Evolutionary conservation across 495 filamentous ascomycete genomes (phyloP), one percentile per base, ranked within the genome.

Genomic region (Aspergillus kassunensis): DNA sequence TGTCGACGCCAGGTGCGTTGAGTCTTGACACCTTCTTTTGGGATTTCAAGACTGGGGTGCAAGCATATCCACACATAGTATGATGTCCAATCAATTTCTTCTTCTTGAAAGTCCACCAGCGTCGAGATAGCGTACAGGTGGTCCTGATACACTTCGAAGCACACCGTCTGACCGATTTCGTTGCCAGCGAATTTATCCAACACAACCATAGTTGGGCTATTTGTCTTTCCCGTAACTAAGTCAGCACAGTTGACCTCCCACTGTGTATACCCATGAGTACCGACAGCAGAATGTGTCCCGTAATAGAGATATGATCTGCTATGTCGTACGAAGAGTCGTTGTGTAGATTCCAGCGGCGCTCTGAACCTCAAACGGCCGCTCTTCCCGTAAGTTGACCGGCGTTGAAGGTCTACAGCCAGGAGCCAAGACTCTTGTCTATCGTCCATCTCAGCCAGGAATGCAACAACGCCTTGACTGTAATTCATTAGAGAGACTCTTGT

Each of bases 101-200:
- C 80, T 6, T 83, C 76, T 36, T 85, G 78, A 44, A 83, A 80
- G 9, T 79, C 72, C 7, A 78, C 77, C 54, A 82, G 75, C 43
- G 85, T 90, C 2, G 87, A 89, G 5, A 91, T 70, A 0, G 77
- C 83, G 57, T 91, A 91, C 24, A 93, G 82, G 58, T 81, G 74
- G n/a, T 74, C 79, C 21, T 83, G 70, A 54, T 84, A 71, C 31
- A 91, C 81, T 52, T 87, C 83, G 61, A 93, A 93, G 55, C 82
- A 86, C 19, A 88, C 69, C 1, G 80, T 85, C 36, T 79, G 79
- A 7, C 82, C 82, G 33, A 91, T 75, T 44, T 90, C 87, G 23
- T 69, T 72, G 1, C 84, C 84, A 10, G 80, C 77, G 52, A 86
- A 69, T 6, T 78, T 70, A 4, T 71, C 59, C 4, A 86, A 63